These are phyloP conservation scores for Sporormia fimetaria DNA, from an alignment of 495 filamentous ascomycete species.

Conservation along the genomic window DNA sequence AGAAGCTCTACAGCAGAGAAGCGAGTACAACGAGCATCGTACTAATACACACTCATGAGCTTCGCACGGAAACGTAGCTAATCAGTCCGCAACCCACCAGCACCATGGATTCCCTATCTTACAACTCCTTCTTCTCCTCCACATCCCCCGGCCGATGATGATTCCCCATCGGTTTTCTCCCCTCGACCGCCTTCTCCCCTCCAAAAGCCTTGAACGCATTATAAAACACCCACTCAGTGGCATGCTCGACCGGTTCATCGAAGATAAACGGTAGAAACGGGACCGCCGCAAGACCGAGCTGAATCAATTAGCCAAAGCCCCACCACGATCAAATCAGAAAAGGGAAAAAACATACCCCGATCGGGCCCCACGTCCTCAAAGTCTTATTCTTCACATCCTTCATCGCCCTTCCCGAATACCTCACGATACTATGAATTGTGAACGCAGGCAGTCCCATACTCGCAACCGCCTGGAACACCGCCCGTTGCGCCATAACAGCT, in stretches of 20 bases:
- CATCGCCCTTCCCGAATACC: conserved; percentile 70
- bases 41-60: too few relatives aligned
- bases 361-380: conserved; percentile 74
- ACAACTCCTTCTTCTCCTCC: conserved; percentile 42
- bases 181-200: conserved; percentile 48
- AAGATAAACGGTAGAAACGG: conserved; percentile 83
- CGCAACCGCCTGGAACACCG: conserved; percentile 78
- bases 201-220: conserved; percentile 59
- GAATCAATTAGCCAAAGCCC: neutral
- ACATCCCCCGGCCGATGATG: too few relatives aligned
- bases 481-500: conserved; percentile 81
- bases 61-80: too few relatives aligned
- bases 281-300: conserved; percentile 74
- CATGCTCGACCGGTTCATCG: conserved; percentile 84
- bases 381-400: conserved; percentile 64
- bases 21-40: too few relatives aligned
- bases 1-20: too few relatives aligned
- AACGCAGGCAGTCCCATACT: conserved; percentile 92
- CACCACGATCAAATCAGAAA: neutral
- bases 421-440: conserved; percentile 86
- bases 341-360: conserved; percentile 46
- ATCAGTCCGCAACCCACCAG: too few relatives aligned
- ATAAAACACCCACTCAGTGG: conserved; percentile 81
- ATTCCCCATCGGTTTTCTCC: conserved; percentile 34
- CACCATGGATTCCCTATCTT: conserved; percentile 35